These are phyloP conservation scores for Trichoderma sp. DNA, from an alignment of 2,329 filamentous ascomycete species.

Conservation along the genomic window DNA sequence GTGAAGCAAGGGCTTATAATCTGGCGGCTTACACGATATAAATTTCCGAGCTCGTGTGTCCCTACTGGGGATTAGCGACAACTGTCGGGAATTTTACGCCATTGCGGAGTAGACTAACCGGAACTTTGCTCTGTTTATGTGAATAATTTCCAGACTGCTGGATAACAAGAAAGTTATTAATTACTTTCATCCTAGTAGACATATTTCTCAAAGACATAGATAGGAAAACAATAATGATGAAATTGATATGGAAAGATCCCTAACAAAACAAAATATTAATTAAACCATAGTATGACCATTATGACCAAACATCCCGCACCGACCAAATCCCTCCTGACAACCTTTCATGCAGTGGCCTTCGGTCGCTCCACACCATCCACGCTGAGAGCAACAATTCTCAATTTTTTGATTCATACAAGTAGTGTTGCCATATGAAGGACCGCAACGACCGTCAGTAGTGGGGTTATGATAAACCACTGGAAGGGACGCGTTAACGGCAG, in stretches of 20 bases:
- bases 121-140: neutral
- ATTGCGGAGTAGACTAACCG: neutral
- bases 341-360: slow-evolving; percentile 42
- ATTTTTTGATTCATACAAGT: slow-evolving; percentile 30
- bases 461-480: neutral
- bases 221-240: neutral
- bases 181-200: neutral
- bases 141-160: neutral
- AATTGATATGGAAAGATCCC: neutral
- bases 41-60: neutral
- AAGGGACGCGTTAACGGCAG: neutral
- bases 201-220: neutral
- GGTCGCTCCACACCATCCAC: slow-evolving; percentile 41
- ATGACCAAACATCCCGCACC: slow-evolving; percentile 24
- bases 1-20: neutral
- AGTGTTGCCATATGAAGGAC: slow-evolving; percentile 27
- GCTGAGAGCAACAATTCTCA: slow-evolving; percentile 33
- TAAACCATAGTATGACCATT: no score
- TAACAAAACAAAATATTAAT: neutral
- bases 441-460: slow-evolving; percentile 33
- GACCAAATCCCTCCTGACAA: slow-evolving; percentile 40
- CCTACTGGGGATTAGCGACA: neutral
- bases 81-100: neutral
- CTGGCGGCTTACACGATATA: neutral
- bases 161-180: neutral